Conservation (phyloP, 495 filamentous ascomycete genomes). For the Apiosordaria backusii region DNA sequence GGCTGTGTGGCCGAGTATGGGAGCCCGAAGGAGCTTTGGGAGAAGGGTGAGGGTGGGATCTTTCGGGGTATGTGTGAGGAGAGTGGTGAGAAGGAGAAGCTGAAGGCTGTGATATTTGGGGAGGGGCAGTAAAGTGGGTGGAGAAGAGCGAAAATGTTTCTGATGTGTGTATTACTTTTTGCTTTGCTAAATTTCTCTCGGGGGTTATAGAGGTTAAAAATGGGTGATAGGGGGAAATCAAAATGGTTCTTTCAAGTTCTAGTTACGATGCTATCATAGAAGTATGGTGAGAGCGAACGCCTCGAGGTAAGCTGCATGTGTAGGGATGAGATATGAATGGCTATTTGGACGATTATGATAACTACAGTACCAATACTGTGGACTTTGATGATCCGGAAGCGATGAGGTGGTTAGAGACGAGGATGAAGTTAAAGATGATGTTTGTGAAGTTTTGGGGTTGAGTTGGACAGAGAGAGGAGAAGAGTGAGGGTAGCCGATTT, state of each 20-base stretch:
- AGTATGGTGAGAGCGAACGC: too few species aligned
- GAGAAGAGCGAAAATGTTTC: neutral
- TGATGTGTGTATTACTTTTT: neutral
- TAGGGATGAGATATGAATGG: too few species aligned
- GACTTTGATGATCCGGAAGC: too few species aligned
- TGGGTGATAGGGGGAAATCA: neutral
- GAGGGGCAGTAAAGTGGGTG: slow-evolving; percentile 12
- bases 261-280: too few species aligned
- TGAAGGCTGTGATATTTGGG: slow-evolving; percentile 54
- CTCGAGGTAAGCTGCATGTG: too few species aligned
- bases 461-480: too few species aligned
- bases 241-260: neutral
- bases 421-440: too few species aligned
- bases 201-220: neutral
- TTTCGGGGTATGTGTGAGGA: slow-evolving; percentile 72
- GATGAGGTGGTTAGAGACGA: too few species aligned
- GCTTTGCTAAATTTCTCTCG: neutral
- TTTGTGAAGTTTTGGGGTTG: too few species aligned
- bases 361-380: too few species aligned
- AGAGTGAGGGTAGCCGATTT: too few species aligned
- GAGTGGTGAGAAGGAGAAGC: slow-evolving; percentile 64
- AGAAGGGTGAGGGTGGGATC: slow-evolving; percentile 47
- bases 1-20: slow-evolving; percentile 74
- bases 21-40: slow-evolving; percentile 63
- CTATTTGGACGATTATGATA: too few species aligned